Base-by-base conservation (phyloP, 495 filamentous ascomycete species). In the Trichoderma reesei region DNA sequence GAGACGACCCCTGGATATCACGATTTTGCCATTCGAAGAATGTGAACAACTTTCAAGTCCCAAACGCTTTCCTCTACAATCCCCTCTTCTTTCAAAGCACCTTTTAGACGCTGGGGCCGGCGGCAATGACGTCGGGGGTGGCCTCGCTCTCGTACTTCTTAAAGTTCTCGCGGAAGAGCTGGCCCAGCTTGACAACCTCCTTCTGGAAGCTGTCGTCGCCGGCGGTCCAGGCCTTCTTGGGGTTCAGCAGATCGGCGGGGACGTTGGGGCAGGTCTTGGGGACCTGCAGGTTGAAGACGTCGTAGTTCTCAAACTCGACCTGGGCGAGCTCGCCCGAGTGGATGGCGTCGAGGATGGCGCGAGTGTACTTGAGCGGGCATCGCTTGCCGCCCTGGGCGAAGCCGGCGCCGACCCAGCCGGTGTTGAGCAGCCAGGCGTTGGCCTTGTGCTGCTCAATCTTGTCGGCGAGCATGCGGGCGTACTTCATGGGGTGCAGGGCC, bases 371-470 rank as follows among this genome's bases (percentile, higher is more conserved):
- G 71, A 98, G 86, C 61, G 95, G 93, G 87, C 94, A 98, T 69
- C 95, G 90, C 85, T 96, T 97, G 74, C 95, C 94, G 69, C 93
- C 94, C 70, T 91, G 94, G 73, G 86, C 86, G 73, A 90, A 91
- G 70, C 92, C 90, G 73, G 94, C 95, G 74, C 95, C 95, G 72
- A 96, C 93, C 95, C 95, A 98, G 67, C 94, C 94, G 67, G 94
- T 98, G 86, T 98, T 98, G 74, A 98, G 86, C 63, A 98, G 82
- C 94, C 94, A 98, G 73, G 94, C 94, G 75, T 98, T 96, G 77
- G 90, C 89, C 73, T 90, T 90, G 86, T 98, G 92, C 67, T 90
- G 72, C 69, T 90, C 84, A 78, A 98, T 98, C 87, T 98, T 98
- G 70, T 96, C 91, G 59, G 95, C 93, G 44, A 98, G 82, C 94